Conservation (phyloP, 2,329 filamentous ascomycete species). For the Rhynchosporium graminicola region DNA sequence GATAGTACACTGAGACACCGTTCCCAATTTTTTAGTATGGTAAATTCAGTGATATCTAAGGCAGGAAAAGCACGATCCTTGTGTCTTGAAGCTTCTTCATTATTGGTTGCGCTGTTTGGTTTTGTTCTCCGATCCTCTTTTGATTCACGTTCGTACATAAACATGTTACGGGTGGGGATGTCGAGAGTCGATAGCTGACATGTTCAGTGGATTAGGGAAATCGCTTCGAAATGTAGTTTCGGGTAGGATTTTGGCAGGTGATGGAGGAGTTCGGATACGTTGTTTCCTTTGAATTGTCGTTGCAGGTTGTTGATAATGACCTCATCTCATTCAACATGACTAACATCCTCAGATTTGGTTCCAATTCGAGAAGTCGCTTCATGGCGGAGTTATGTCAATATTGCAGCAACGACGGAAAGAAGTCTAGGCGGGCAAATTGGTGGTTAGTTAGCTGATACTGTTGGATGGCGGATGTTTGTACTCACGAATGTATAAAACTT, state of each 20-base stretch:
- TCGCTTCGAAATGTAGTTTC: slow-evolving; percentile 52
- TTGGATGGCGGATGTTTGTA: slow-evolving; percentile 65
- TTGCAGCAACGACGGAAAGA: slow-evolving; percentile 52
- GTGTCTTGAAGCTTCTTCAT: slow-evolving; percentile 53
- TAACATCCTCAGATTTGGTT: slow-evolving; percentile 46
- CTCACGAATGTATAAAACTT: background rate
- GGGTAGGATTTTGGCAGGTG: slow-evolving; percentile 53
- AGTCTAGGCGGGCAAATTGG: slow-evolving; percentile 58
- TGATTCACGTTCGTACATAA: no score
- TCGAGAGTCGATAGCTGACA: background rate
- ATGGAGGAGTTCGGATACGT: slow-evolving; percentile 52
- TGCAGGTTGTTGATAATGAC: slow-evolving; percentile 44
- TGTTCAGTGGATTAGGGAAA: slow-evolving; percentile 45
- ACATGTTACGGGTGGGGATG: no score
- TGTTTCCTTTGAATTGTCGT: slow-evolving; percentile 53
- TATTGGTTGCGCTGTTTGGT: slow-evolving; percentile 45
- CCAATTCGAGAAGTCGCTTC: slow-evolving; percentile 53
- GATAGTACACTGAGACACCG: background rate
- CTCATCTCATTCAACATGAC: background rate
- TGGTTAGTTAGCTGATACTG: slow-evolving; percentile 57
- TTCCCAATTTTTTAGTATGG: slow-evolving; percentile 32
- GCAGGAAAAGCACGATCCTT: slow-evolving; percentile 51
- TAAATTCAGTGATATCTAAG: slow-evolving; percentile 59
- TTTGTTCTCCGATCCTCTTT: no score
- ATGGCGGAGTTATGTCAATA: slow-evolving; percentile 56